Evolutionary conservation across 371 early-diverging fungal species (phyloP), one percentile per base, ranked within the genome.

Genomic region (Dichotomocladium elegans): DNA sequence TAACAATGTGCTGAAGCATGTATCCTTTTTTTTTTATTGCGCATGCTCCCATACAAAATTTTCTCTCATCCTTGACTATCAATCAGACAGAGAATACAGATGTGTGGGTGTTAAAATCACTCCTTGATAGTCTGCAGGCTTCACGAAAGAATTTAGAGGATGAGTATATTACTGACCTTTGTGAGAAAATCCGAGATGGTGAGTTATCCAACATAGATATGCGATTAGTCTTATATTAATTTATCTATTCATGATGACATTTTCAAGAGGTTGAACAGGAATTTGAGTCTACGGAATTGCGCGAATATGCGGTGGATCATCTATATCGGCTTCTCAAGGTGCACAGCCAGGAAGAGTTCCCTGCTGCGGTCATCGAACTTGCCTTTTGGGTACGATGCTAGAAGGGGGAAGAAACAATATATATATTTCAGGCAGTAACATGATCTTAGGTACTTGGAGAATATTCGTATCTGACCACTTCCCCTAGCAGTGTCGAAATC

Each of bases 391-490:
- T 51, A 30, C 34, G 37, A 24, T 29, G 17, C 15, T n/a, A n/a
- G n/a, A n/a, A n/a, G n/a, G n/a, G n/a, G n/a, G n/a, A n/a, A n/a
- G n/a, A 33, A 41, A 28, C 9, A 27, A 44, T 21, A 15, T n/a
- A 15, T n/a, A 21, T 2, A 46, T 30, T 10, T 27, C 29, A n/a
- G n/a, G 8, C 19, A 15, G 14, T 27, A 17, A 7, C 24, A 47
- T 47, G 28, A 26, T 19, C 19, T 4, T 56, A 70, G 69, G 60
- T 43, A 12, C 27, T 69, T 19, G 63, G 70, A 17, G 68, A 75
- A 42, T 50, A 68, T 51, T 57, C 65, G 1, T 70, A 75, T 44
- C 35, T 67, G 11, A 58, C 60, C 11, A 30, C 19, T 0, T 25
- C 48, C 14, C 24, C 56, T n/a, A 47, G 61, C 2, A 68, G 70